Base-by-base conservation (phyloP, 1,139 yeast genomes). In the Yamadazyma spencermartinsiae region DNA sequence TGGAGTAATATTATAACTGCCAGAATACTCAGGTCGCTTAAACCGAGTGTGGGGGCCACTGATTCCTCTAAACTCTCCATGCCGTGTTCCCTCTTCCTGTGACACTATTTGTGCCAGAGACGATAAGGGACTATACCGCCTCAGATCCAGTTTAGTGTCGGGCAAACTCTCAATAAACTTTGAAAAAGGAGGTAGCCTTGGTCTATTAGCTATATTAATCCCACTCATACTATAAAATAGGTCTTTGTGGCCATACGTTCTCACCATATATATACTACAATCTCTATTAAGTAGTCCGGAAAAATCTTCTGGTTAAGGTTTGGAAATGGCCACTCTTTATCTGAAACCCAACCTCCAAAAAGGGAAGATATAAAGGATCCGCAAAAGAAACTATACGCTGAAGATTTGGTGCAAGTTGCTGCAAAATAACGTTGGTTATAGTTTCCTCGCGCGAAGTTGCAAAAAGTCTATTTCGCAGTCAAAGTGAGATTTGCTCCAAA, bases 371-470 rank as follows among this genome's bases (percentile, higher is more conserved):
- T 28, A 14, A 12, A 11, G 12, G 4, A 10, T 28, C 19, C 31
- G 9, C 31, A 28, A 28, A 28, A 16, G 31, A 28, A 28, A 15
- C 17, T 9, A 10, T 28, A 15, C 11, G 13, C n/a, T 14, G 12
- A 6, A 28, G 31, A 28, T 28, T 28, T 40, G 26, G 40, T 36
- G 50, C 49, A 42, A 40, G 41, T 31, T 41, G 45, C 49, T 44
- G 49, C 45, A 45, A 34, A 19, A 15, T 38, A 26, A 34, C 17
- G 39, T 20, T 21, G 24, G 39, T 16, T 5, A n/a, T 28, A 7
- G 20, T 28, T 28, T 16, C 31, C 31, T 4, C 9, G 23, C 23
- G 10, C 10, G 23, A 20, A 10, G n/a, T n/a, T n/a, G n/a, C n/a
- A n/a, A n/a, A n/a, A n/a, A n/a, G n/a, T n/a, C n/a, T n/a, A n/a